Evolutionary conservation across 257 asterid genomes (phyloP), one percentile per base, ranked within the genome.

Genomic region (Fraxinus anomala): DNA sequence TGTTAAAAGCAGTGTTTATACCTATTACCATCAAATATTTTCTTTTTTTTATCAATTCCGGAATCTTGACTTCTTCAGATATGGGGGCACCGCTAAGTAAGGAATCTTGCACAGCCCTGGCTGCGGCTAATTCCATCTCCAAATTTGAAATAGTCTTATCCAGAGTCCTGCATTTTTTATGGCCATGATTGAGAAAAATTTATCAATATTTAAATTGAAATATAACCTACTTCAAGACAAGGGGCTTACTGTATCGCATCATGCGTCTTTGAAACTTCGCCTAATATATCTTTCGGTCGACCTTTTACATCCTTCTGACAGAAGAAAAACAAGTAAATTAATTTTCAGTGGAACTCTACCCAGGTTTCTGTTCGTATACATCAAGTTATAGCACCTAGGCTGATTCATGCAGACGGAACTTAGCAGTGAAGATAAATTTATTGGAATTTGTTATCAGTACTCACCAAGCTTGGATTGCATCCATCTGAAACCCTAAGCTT

Each of bases 81-180:
- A 91, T 73, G 19, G 98, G 98, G 66, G 98, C 86, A 37, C 98
- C 96, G 39, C 83, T 89, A 74, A 90, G 90, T 47, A 90, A 82
- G 80, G 97, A 94, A 86, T 92, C 97, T 86, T 94, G 98, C 82
- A 88, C 87, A 72, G 95, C 91, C 86, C 96, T 92, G 63, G 98
- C 98, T 33, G 92, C 89, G 65, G 97, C 96, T 77, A 94, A 83
- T 81, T 94, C 98, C 97, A 89, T 92, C 88, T 94, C 98, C 88
- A 94, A 82, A 79, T 89, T 88, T 24, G 96, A 92, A 80, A 94
- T 92, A 31, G 97, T 90, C 87, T 92, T 94, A 85, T 94, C 94
- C 72, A 94, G 81, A 21, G 87, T 89, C 76, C 98, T 94, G 93
- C 85, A 81, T 76, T 78, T 76, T 77, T 63, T 39, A 69, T 75